These are phyloP conservation scores for Candida yuanshanica DNA, from an alignment of 805 yeast species.

Conservation along the genomic window DNA sequence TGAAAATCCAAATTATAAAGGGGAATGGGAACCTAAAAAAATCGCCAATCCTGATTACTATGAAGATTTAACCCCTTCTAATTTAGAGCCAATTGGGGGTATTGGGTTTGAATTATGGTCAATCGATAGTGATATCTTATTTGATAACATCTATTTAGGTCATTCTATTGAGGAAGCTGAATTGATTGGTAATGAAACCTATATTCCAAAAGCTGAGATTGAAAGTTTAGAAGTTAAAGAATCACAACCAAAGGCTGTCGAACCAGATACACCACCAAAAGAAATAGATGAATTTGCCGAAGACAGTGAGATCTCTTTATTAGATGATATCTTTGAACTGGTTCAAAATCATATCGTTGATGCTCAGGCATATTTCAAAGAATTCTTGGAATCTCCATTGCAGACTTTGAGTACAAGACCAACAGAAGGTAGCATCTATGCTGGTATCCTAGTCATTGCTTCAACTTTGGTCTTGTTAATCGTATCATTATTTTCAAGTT, in stretches of 20 bases:
- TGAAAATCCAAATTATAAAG: constrained; percentile 71
- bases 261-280: constrained; percentile 24
- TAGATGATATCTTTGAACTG: constrained; percentile 16
- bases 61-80: constrained; percentile 52
- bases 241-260: constrained; percentile 30
- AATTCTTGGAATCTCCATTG: constrained; percentile 40
- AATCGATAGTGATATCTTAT: constrained; percentile 66
- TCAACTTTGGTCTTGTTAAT: constrained; percentile 39
- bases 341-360: constrained; percentile 17
- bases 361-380: constrained; percentile 31
- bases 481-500: constrained; percentile 29
- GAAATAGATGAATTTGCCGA: constrained; percentile 2
- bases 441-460: constrained; percentile 34
- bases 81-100: constrained; percentile 67
- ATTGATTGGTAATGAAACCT: constrained; percentile 71
- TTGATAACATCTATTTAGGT: constrained; percentile 83
- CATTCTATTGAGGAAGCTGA: constrained; percentile 85
- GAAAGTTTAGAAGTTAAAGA: constrained; percentile 41
- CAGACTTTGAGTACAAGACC: constrained; percentile 41
- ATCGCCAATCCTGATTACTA: constrained; percentile 67
- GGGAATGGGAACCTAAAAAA: constrained; percentile 66
- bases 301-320: constrained; percentile 4
- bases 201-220: constrained; percentile 43
- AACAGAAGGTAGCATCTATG: constrained; percentile 43
- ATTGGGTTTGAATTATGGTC: constrained; percentile 90